These are phyloP conservation scores for Alectoria sarmentosa DNA, from an alignment of 495 filamentous ascomycete species.

Conservation along the genomic window DNA sequence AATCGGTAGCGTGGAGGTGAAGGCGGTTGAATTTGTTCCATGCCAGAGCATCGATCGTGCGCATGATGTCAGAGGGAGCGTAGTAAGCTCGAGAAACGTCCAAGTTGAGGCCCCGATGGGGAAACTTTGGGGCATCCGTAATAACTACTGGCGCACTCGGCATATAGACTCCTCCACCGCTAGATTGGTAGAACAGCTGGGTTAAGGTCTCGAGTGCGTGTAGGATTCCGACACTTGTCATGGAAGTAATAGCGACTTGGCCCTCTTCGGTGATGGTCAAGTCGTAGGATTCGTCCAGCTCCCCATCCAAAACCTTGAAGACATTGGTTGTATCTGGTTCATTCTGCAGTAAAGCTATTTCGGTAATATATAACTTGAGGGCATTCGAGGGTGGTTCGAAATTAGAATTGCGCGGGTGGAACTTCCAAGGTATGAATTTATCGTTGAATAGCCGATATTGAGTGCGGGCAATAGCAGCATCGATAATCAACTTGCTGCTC, in stretches of 20 bases:
- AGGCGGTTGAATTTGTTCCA: conserved; percentile 76
- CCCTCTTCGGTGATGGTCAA: conserved; percentile 35
- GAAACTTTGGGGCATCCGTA: conserved; percentile 47
- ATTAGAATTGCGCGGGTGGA: conserved; percentile 50
- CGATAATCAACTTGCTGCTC: not conserved
- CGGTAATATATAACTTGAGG: not conserved
- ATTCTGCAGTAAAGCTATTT: conserved; percentile 8
- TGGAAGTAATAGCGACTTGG: conserved; percentile 40
- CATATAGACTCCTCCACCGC: conserved; percentile 17
- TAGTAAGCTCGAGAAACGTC: conserved; percentile 64
- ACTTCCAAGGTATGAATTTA: conserved; percentile 66
- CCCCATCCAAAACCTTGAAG: conserved; percentile 21
- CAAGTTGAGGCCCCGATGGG: conserved; percentile 65
- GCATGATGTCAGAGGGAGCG: conserved; percentile 51
- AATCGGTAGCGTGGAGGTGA: conserved; percentile 72
- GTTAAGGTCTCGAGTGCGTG: conserved; percentile 54
- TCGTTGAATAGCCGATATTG: conserved; percentile 12
- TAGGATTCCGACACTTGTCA: conserved; percentile 49
- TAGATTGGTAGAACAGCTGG: conserved; percentile 37
- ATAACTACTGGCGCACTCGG: conserved; percentile 25
- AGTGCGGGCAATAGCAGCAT: conserved; percentile 15
- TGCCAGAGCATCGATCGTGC: conserved; percentile 61
- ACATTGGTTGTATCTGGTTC: conserved; percentile 6
- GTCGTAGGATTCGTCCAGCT: conserved; percentile 54
- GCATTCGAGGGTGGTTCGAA: conserved; percentile 51